These are phyloP conservation scores for Daedaleopsis sinensis DNA, from an alignment of 768 basidiomycete species.

Conservation along the genomic window DNA sequence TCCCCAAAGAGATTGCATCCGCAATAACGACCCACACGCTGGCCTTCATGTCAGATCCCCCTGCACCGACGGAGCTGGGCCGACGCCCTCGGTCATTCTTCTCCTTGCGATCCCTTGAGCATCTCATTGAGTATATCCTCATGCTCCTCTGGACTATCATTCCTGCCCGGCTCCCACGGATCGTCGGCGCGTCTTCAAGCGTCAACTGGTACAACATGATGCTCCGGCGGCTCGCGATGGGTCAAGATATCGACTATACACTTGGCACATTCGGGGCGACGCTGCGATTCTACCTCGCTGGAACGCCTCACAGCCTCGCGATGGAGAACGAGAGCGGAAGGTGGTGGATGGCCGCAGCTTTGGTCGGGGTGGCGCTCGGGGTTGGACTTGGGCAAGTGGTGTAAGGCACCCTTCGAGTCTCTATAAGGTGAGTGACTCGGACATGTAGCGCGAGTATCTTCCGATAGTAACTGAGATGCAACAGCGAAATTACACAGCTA, in stretches of 20 bases:
- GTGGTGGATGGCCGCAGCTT: constrained; percentile 15
- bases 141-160: constrained; percentile 21
- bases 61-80: constrained; percentile 4
- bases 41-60: constrained; percentile 1
- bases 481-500: no score
- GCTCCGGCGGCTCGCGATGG: constrained; percentile 53
- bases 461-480: no score
- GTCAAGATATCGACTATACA: constrained; percentile 20
- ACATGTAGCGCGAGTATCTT: no score
- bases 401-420: neutral
- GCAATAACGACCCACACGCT: neutral
- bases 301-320: constrained; percentile 11
- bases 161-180: constrained; percentile 47
- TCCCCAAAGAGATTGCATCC: constrained; percentile 17
- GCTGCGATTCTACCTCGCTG: constrained; percentile 27
- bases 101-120: constrained; percentile 24
- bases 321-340: neutral
- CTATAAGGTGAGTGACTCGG: no score
- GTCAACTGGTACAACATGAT: constrained; percentile 70
- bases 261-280: constrained; percentile 27
- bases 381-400: constrained; percentile 15
- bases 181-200: constrained; percentile 65
- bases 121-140: constrained; percentile 19
- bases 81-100: neutral
- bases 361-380: constrained; percentile 17